A percentile compares a stretch with the other conserved stretches of the same genome.
These are phyloP conservation scores for baker's yeast (Saccharomyces cerevisiae) DNA, from an alignment of 805 yeast species.

Conservation along the genomic window DNA sequence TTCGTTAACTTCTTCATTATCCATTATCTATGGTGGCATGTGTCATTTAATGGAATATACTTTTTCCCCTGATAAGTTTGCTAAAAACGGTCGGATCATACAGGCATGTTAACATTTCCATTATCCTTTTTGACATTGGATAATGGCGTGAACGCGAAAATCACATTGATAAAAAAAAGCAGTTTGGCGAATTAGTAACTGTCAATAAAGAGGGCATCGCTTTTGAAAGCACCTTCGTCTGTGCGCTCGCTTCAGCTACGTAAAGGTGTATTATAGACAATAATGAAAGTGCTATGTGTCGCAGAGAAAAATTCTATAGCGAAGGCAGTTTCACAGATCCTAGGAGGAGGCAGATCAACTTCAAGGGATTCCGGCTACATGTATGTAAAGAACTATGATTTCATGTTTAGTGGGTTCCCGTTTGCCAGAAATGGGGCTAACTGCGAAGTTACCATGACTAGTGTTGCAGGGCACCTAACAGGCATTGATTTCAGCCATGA, in stretches of 20 bases:
- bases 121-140: not conserved
- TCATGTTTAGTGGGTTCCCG: conserved; percentile 55
- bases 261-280: not conserved
- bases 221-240: not conserved
- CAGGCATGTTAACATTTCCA: not conserved
- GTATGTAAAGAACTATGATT: conserved; percentile 73
- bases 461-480: conserved; percentile 82
- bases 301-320: conserved; percentile 97
- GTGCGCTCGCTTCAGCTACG: not conserved
- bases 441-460: conserved; percentile 82
- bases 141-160: not conserved
- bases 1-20: not conserved
- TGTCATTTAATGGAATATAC: not conserved
- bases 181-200: not conserved
- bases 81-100: not conserved
- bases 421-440: conserved; percentile 38
- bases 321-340: conserved; percentile 56
- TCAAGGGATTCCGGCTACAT: conserved; percentile 45
- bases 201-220: not conserved
- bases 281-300: conserved; percentile 78
- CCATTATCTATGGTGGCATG: not conserved
- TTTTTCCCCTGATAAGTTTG: not conserved
- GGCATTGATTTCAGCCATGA: conserved; percentile 48
- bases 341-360: conserved; percentile 61
- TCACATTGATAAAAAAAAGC: not conserved